A percentile compares a stretch with the other conserved stretches of the same genome.
Conservation (phyloP, 352 stramenopile species). For the Plasmopara muralis region DNA sequence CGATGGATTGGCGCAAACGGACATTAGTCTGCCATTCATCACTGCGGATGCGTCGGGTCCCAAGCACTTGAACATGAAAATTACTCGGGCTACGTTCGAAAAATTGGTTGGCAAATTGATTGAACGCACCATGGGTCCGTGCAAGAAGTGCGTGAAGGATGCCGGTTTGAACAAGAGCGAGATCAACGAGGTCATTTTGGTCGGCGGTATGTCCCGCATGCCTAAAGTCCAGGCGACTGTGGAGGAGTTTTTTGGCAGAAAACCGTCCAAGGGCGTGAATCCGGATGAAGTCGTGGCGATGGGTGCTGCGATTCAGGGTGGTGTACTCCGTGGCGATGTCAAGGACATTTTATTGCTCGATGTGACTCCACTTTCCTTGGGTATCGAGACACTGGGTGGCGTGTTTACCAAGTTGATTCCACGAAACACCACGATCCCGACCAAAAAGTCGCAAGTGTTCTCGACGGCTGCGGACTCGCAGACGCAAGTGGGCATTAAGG, state of each 20-base stretch:
- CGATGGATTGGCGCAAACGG: constrained; percentile 93
- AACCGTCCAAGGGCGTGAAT: constrained; percentile 95
- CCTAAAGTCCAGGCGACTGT: constrained; percentile 96
- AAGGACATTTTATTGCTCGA: constrained; percentile 98
- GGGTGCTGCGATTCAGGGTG: constrained; percentile 95
- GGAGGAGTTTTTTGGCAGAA: constrained; percentile 95
- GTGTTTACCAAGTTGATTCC: constrained; percentile 98
- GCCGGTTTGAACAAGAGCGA: constrained; percentile 88
- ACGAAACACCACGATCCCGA: constrained; percentile 98
- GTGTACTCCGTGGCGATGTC: constrained; percentile 94
- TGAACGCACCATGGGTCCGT: constrained; percentile 92
- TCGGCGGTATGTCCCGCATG: constrained; percentile 98
- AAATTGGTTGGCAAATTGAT: constrained; percentile 92
- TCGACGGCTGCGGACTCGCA: constrained; percentile 97
- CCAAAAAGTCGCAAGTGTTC: constrained; percentile 98
- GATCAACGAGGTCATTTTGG: constrained; percentile 97
- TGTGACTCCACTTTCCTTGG: constrained; percentile 96
- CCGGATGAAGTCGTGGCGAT: constrained; percentile 98
- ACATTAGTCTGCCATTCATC: constrained; percentile 97
- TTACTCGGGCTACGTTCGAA: constrained; percentile 93
- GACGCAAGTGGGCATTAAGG: constrained; percentile 95
- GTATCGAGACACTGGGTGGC: constrained; percentile 97
- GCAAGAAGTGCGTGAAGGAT: constrained; percentile 89
- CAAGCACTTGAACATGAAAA: constrained; percentile 98
- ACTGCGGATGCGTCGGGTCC: constrained; percentile 94